Evolutionary conservation across 2,329 filamentous ascomycete genomes (phyloP).

Genomic region (Keithomyces neogunnii): DNA sequence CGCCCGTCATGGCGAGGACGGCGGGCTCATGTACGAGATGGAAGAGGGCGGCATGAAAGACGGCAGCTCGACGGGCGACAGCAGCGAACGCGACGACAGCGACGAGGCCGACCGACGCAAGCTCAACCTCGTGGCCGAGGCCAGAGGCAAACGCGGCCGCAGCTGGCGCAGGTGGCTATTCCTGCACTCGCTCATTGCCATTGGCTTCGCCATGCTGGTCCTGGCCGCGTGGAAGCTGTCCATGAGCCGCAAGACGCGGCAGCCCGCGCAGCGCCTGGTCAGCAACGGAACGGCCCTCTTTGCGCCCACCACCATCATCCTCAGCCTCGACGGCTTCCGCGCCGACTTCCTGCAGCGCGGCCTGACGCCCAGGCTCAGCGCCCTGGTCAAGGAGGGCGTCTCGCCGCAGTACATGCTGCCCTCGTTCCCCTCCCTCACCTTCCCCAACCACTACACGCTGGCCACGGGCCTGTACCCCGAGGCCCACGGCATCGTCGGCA

Average conservation of each 20-base stretch:
- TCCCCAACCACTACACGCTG: slow-evolving; percentile 92
- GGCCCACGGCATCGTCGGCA: slow-evolving; percentile 85
- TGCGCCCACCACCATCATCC: slow-evolving; percentile 82
- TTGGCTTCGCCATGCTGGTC: slow-evolving; percentile 47
- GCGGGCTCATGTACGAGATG: slow-evolving; percentile 81
- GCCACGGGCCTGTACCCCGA: slow-evolving; percentile 90
- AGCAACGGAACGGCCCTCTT: slow-evolving; percentile 87
- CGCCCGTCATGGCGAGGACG: slow-evolving; percentile 57
- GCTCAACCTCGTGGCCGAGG: slow-evolving; percentile 38
- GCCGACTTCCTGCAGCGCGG: slow-evolving; percentile 84
- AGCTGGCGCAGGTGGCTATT: slow-evolving; percentile 47
- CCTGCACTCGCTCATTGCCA: slow-evolving; percentile 41
- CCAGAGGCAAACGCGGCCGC: slow-evolving; percentile 39
- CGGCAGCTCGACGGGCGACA: slow-evolving; percentile 54
- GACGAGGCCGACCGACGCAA: slow-evolving; percentile 47
- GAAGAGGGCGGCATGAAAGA: slow-evolving; percentile 69
- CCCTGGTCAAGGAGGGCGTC: slow-evolving; percentile 73
- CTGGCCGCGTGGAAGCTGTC: slow-evolving; percentile 53
- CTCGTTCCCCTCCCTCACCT: slow-evolving; percentile 92
- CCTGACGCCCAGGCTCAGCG: slow-evolving; percentile 72
- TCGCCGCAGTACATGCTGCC: slow-evolving; percentile 90
- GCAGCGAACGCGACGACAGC: slow-evolving; percentile 53
- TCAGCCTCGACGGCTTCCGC: slow-evolving; percentile 92
- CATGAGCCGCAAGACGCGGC: slow-evolving; percentile 29
- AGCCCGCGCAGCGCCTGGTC: slow-evolving; percentile 26